Percentiles rank a stretch among this genome's conserved stretches.
phyloP scores from a whole-genome alignment of 2,329 filamentous ascomycete species.

The Pseudocercospora musae region DNA sequence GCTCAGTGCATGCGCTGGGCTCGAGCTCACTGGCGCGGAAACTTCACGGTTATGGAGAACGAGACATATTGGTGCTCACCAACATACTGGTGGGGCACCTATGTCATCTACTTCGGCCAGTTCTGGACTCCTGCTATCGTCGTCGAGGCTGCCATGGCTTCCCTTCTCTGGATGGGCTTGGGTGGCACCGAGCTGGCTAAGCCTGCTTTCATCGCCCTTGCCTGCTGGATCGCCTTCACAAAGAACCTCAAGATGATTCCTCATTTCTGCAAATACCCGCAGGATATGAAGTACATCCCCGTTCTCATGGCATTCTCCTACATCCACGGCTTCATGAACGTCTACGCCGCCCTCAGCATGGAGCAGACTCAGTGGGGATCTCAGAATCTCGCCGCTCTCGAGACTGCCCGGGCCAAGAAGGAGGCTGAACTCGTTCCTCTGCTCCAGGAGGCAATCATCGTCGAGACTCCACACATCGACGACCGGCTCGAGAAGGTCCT shows the following conservation, averaged over 20 bases:
- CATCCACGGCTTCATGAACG: constrained; percentile 56
- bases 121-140: constrained; percentile 57
- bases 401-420: constrained; percentile 15
- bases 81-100: constrained; percentile 52
- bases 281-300: constrained; percentile 52
- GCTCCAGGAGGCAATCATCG: constrained; percentile 9
- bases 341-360: constrained; percentile 53
- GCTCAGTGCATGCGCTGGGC: constrained; percentile 57
- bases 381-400: constrained; percentile 27
- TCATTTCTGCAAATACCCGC: constrained; percentile 51
- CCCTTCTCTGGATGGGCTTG: constrained; percentile 32
- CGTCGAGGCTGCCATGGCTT: constrained; percentile 48
- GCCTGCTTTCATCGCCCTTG: constrained; percentile 14
- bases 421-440: constrained; percentile 21
- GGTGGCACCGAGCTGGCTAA: not conserved
- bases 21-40: constrained; percentile 58
- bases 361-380: constrained; percentile 33
- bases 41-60: constrained; percentile 47
- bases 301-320: constrained; percentile 56
- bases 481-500: constrained; percentile 3
- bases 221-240: constrained; percentile 51
- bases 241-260: constrained; percentile 58
- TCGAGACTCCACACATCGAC: not conserved
- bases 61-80: constrained; percentile 34
- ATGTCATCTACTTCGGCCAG: constrained; percentile 54